Conservation (phyloP, 441 rosid species). For the Jatropha podagrica region DNA sequence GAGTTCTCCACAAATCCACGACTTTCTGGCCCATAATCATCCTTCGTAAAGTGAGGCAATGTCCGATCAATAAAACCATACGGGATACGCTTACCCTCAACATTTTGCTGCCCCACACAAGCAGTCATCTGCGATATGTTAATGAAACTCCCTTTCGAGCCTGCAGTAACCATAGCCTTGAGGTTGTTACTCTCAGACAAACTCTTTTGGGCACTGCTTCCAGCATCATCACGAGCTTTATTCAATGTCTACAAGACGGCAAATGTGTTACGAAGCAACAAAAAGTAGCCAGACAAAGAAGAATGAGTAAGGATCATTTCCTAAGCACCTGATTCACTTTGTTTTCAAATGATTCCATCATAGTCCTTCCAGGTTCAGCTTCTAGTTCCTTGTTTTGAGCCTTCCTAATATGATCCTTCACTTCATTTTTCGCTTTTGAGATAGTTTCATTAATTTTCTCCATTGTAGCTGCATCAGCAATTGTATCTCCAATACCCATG, state of each 20-base stretch:
- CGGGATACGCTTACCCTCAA: constrained; percentile 97
- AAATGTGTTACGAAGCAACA: constrained; percentile 8
- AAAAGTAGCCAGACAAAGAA: not conserved
- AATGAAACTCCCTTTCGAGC: constrained; percentile 99
- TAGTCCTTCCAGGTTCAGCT: constrained; percentile 97
- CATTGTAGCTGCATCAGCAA: constrained; percentile 98
- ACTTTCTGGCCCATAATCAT: constrained; percentile 98
- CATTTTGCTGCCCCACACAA: constrained; percentile 99
- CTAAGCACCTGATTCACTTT: constrained; percentile 85
- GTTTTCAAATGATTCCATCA: constrained; percentile 98
- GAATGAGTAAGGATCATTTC: constrained; percentile 6
- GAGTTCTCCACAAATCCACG: constrained; percentile 99
- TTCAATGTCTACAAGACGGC: constrained; percentile 64
- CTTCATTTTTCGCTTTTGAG: constrained; percentile 73
- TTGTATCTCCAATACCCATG: constrained; percentile 99
- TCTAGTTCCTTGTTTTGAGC: constrained; percentile 78
- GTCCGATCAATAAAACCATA: constrained; percentile 92
- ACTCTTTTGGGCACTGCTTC: constrained; percentile 97
- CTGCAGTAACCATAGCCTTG: constrained; percentile 99
- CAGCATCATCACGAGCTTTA: constrained; percentile 99
- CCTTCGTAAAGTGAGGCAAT: constrained; percentile 94
- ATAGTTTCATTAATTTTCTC: constrained; percentile 92
- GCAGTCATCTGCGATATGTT: constrained; percentile 99
- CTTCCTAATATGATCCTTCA: constrained; percentile 70
- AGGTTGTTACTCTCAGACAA: constrained; percentile 97